A percentile compares a stretch with the other conserved stretches of the same genome.
These are phyloP conservation scores for Ophiostoma australiae DNA, from an alignment of 2,329 filamentous ascomycete genomes.

Conservation along the genomic window DNA sequence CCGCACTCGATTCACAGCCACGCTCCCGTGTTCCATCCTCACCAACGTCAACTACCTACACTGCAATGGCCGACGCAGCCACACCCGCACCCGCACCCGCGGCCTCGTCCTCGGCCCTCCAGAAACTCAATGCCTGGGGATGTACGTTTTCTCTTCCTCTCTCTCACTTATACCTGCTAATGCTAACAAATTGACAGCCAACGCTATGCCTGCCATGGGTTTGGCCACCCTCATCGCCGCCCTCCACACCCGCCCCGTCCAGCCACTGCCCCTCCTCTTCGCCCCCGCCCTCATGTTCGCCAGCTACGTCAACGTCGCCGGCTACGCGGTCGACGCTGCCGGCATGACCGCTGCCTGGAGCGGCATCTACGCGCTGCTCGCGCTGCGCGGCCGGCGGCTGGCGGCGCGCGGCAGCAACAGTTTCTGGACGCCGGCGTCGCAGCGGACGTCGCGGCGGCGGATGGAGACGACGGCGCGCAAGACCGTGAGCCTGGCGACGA, in stretches of 20 bases:
- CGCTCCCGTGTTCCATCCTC: too few relatives aligned
- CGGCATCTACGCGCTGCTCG: conserved; percentile 53
- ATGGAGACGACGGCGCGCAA: conserved; percentile 38
- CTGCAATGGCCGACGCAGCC: conserved; percentile 6
- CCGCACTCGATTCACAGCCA: too few relatives aligned
- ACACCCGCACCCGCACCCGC: not conserved
- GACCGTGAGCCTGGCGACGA: conserved; percentile 46
- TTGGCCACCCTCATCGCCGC: conserved; percentile 54
- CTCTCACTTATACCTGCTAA: too few relatives aligned
- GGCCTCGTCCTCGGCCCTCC: conserved; percentile 23
- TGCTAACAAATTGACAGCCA: conserved; percentile 40
- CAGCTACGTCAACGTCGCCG: conserved; percentile 56
- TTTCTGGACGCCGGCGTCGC: conserved; percentile 31
- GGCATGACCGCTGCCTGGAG: conserved; percentile 53
- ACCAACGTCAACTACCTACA: too few relatives aligned
- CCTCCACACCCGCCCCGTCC: conserved; percentile 52
- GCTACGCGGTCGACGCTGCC: conserved; percentile 53
- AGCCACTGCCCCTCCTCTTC: conserved; percentile 47
- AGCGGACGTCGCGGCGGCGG: conserved; percentile 39
- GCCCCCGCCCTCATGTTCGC: conserved; percentile 51
- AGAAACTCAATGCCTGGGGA: conserved; percentile 30
- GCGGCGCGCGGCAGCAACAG: conserved; percentile 21
- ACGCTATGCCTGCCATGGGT: conserved; percentile 50
- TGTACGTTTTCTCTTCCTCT: conserved; percentile 25
- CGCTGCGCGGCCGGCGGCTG: conserved; percentile 43